Evolutionary conservation across 331 rosid genomes (phyloP).

Genomic region (Stylosanthes scabra): DNA sequence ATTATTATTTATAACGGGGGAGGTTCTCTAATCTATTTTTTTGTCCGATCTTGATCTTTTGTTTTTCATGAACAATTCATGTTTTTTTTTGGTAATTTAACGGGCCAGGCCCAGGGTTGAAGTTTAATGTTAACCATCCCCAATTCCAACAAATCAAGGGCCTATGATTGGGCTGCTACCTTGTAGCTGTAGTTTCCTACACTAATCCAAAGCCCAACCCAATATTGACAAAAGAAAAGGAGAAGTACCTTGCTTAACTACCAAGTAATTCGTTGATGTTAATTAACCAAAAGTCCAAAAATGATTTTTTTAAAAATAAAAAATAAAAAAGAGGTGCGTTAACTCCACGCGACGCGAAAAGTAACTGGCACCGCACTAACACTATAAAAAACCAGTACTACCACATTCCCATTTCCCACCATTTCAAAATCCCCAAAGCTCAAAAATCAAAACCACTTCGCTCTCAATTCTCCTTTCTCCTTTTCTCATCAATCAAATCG

Average conservation of each 20-base stretch:
- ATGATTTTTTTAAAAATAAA: background rate
- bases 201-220: slow-evolving; percentile 3
- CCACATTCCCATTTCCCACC: background rate
- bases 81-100: no score
- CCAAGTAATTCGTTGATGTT: background rate
- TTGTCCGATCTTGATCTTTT: no score
- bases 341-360: slow-evolving; percentile 31
- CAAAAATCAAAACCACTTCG: slow-evolving; percentile 4
- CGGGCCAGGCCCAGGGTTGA: no score
- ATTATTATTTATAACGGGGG: no score
- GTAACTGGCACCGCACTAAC: background rate
- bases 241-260: background rate
- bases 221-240: background rate
- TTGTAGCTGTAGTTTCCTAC: background rate
- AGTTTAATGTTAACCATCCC: no score
- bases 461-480: background rate
- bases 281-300: background rate
- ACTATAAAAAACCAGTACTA: background rate
- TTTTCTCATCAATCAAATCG: background rate
- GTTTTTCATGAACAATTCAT: no score
- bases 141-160: no score
- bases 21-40: no score
- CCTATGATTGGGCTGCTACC: no score
- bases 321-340: slow-evolving; percentile 26
- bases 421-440: background rate